Percentiles rank a stretch among this genome's conserved stretches.
Evolutionary conservation across 179 eudicot species (phyloP).

Genomic region (Camellia oleifera): DNA sequence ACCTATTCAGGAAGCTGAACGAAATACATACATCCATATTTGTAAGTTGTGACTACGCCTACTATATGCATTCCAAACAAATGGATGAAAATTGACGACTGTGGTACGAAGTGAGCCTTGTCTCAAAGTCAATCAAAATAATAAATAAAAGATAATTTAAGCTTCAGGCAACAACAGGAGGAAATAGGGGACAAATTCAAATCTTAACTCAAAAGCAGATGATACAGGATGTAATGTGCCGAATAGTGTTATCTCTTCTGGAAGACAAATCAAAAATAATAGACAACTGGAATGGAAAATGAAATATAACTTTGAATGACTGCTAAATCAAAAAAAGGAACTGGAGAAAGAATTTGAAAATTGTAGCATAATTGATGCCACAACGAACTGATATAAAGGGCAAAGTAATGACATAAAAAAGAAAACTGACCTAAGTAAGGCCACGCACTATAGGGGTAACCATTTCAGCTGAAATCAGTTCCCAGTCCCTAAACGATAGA

Average conservation of each 20-base stretch:
- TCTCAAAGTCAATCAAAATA: neutral
- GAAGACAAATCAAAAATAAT: constrained; percentile 10
- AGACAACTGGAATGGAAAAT: constrained; percentile 16
- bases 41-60: neutral
- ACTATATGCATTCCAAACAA: neutral
- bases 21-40: neutral
- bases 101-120: neutral
- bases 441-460: constrained; percentile 74
- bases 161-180: constrained; percentile 7
- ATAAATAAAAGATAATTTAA: neutral
- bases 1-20: neutral
- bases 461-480: constrained; percentile 86
- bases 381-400: constrained; percentile 19
- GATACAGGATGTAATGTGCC: neutral
- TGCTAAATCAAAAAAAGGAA: constrained; percentile 25
- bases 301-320: constrained; percentile 23
- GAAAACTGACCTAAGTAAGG: constrained; percentile 86
- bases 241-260: neutral
- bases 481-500: constrained; percentile 77
- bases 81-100: neutral
- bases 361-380: constrained; percentile 29
- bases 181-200: neutral
- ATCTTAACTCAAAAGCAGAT: neutral
- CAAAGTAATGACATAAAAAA: constrained; percentile 41
- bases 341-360: constrained; percentile 17